Evolutionary conservation across 805 yeast species (phyloP).

Genomic region (Zygosaccharomyces bisporus): DNA sequence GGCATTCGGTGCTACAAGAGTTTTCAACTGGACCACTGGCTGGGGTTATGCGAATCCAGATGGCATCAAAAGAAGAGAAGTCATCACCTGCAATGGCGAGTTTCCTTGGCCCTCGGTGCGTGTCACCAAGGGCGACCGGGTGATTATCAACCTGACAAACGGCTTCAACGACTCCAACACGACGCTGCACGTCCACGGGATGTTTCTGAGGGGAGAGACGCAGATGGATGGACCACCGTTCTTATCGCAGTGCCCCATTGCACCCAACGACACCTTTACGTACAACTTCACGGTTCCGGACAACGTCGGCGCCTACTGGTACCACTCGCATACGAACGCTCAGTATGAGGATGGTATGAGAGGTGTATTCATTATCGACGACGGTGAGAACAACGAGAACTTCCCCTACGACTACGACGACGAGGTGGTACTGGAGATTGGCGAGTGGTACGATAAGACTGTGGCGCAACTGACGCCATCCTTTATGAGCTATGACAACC

Average conservation of each 20-base stretch:
- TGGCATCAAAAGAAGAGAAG: conserved; percentile 39
- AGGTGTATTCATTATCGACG: conserved; percentile 73
- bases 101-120: conserved; percentile 86
- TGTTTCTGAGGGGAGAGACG: conserved; percentile 65
- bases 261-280: conserved; percentile 66
- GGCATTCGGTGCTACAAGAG: conserved; percentile 43
- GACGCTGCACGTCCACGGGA: conserved; percentile 85
- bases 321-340: conserved; percentile 88
- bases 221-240: conserved; percentile 90
- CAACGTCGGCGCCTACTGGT: conserved; percentile 94
- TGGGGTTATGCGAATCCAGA: conserved; percentile 49
- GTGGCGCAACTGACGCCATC: conserved; percentile 46
- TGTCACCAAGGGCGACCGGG: conserved; percentile 75
- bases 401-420: conserved; percentile 77
- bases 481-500: conserved; percentile 74
- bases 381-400: conserved; percentile 45
- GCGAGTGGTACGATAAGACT: conserved; percentile 83
- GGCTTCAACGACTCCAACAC: conserved; percentile 67
- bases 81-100: conserved; percentile 44
- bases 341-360: conserved; percentile 94
- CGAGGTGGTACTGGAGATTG: conserved; percentile 61
- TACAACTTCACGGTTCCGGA: conserved; percentile 83
- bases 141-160: conserved; percentile 69
- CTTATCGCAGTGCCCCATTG: conserved; percentile 87
- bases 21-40: conserved; percentile 60